phyloP scores from a whole-genome alignment of 2,329 filamentous ascomycete genomes.

The Exophiala dermatitidis region DNA sequence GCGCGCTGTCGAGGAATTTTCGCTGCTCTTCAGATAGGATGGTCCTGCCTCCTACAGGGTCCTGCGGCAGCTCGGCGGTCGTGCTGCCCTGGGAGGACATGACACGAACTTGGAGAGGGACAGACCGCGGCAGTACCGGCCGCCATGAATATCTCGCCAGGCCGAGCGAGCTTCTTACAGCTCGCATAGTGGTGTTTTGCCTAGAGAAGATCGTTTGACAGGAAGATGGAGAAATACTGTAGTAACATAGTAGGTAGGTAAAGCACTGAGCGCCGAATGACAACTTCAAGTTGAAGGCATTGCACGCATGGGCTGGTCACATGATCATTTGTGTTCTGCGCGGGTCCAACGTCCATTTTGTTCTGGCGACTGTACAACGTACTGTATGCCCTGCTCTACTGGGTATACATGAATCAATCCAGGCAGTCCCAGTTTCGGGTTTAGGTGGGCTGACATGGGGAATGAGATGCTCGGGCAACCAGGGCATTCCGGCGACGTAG shows the following conservation, averaged over 20 bases:
- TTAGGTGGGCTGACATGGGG: no score
- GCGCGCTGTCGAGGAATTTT: conserved; percentile 67
- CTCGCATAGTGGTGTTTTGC: not conserved
- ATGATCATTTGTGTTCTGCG: not conserved
- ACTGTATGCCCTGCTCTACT: not conserved
- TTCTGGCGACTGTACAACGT: no score
- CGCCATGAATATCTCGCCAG: not conserved
- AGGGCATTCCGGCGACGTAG: no score
- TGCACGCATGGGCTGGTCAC: not conserved
- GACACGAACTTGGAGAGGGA: not conserved
- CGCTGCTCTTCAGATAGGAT: conserved; percentile 63
- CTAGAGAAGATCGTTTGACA: no score
- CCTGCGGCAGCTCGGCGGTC: conserved; percentile 27
- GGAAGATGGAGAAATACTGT: no score
- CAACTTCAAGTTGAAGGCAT: not conserved
- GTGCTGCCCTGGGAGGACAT: conserved; percentile 9
- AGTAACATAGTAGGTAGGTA: no score
- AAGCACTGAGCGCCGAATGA: not conserved
- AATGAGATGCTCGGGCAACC: no score
- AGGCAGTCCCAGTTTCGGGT: no score
- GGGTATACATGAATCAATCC: no score
- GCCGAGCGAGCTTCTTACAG: not conserved
- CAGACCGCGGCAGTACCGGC: not conserved
- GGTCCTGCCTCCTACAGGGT: conserved; percentile 36
- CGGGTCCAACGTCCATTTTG: no score